Base-by-base conservation (phyloP, 345 rosid species). In the Acer saccharum region DNA sequence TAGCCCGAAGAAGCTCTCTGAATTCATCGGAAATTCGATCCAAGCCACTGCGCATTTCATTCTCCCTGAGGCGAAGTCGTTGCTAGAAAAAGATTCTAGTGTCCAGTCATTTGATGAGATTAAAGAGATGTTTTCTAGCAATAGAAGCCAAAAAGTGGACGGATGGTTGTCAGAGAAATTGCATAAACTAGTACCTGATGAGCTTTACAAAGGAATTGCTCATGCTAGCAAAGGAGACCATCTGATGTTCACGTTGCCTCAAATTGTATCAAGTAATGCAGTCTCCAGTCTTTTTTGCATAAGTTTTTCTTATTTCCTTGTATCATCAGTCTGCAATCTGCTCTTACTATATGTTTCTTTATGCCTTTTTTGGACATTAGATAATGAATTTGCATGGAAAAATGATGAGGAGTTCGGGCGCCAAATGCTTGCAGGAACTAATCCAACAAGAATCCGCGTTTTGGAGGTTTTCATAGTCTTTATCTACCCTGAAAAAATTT, bases 351-450 rank as follows among this genome's bases (percentile, higher is more conserved):
- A 27, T 43, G 64, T 54, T 20, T 20, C 50, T 18, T 17, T 25
- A 52, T 70, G 64, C 16, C 9, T 25, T 62, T 27, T 66, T 13
- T 16, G 44, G 44, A 60, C 43, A 43, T 46, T 82, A 89, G 92
- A 79, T 25, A 77, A 88, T 35, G 84, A 86, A 65, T 83, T 87
- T 9, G 93, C 94, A 66, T 92, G 98, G 98, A 88, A 79, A 71
- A 83, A 90, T 0, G 98, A 95, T 18, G 86, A 80, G 76, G 98
- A 90, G 81, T 95, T 95, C 69, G 95, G 88, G 0, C 82, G 84
- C 25, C 97, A 95, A 80, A 93, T 93, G 98, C 78, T 93, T 11
- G 98, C 98, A 16, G 98, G 98, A 69, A 80, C 83, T 14, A 93
- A 95, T 84, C 98, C 98, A 27, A 68, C 91, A 62, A 74, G 90